A percentile compares a stretch with the other conserved stretches of the same genome.
phyloP scores from a whole-genome alignment of 352 stramenopile genomes.

The Phytopythium sindhum region DNA sequence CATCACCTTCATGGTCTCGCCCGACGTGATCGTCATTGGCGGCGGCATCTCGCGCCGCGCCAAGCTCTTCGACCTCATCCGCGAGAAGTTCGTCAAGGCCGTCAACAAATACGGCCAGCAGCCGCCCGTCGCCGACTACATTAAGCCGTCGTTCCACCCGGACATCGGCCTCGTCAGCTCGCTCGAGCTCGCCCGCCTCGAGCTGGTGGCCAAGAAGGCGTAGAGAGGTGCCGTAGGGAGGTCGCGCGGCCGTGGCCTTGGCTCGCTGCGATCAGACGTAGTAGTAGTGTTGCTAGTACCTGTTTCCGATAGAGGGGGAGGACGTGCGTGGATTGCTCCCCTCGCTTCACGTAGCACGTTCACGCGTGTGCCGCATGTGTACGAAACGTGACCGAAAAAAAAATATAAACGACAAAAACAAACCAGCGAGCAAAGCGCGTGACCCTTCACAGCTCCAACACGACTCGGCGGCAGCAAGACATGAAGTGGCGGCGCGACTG shows the following conservation, averaged over 20 bases:
- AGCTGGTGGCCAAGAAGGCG: constrained; percentile 25
- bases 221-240: neutral
- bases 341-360: neutral
- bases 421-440: neutral
- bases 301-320: neutral
- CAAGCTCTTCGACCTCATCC: constrained; percentile 81
- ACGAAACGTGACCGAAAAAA: neutral
- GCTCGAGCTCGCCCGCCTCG: constrained; percentile 70
- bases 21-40: constrained; percentile 95
- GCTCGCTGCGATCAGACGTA: neutral
- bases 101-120: constrained; percentile 82
- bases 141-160: constrained; percentile 79
- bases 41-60: constrained; percentile 93
- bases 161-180: constrained; percentile 83
- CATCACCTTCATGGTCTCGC: constrained; percentile 90
- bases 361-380: neutral
- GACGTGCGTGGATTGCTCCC: neutral
- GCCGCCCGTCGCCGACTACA: constrained; percentile 69
- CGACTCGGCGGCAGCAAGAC: constrained; percentile 3
- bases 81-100: constrained; percentile 70
- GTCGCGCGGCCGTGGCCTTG: neutral
- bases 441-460: neutral
- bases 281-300: constrained; percentile 3
- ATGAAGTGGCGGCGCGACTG: constrained; percentile 23
- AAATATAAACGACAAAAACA: constrained; percentile 2